These are phyloP conservation scores for Backusella psychrophila DNA, from an alignment of 192 early-diverging fungal species.

Conservation along the genomic window DNA sequence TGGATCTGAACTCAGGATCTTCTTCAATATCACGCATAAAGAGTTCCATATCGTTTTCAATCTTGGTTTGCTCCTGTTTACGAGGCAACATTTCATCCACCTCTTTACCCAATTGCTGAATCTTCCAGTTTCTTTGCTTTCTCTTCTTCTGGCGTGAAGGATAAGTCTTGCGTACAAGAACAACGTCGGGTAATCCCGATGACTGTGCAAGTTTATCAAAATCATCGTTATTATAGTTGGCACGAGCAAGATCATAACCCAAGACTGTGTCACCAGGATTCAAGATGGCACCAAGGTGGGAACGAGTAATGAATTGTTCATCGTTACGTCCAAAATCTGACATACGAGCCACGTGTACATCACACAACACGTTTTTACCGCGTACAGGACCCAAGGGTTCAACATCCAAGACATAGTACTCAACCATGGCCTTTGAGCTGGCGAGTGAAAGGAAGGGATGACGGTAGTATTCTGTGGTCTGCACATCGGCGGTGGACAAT, in stretches of 20 bases:
- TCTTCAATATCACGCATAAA: conserved; percentile 99
- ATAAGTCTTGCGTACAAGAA: conserved; percentile 92
- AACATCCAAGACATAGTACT: conserved; percentile 96
- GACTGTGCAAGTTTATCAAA: conserved; percentile 60
- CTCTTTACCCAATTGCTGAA: conserved; percentile 86
- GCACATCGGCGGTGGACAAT: conserved; percentile 70
- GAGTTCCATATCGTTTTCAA: conserved; percentile 89
- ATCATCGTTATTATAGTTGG: conserved; percentile 90
- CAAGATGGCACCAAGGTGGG: conserved; percentile 90
- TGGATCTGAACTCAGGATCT: conserved; percentile 93
- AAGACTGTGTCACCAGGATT: conserved; percentile 89
- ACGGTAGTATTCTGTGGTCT: conserved; percentile 81
- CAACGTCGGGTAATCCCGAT: conserved; percentile 77
- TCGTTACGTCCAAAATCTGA: conserved; percentile 84
- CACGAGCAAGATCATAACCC: conserved; percentile 85
- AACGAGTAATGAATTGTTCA: conserved; percentile 80
- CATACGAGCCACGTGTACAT: conserved; percentile 80
- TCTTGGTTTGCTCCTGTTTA: conserved; percentile 74
- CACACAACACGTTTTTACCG: conserved; percentile 82
- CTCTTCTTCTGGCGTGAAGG: conserved; percentile 85
- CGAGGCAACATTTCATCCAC: conserved; percentile 78
- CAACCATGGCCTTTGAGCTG: conserved; percentile 76
- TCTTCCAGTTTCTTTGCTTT: conserved; percentile 87
- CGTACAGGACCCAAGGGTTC: conserved; percentile 72
- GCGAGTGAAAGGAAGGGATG: conserved; percentile 73